phyloP scores from a whole-genome alignment of 1,139 yeast species.

The Kazachstania sp. region DNA sequence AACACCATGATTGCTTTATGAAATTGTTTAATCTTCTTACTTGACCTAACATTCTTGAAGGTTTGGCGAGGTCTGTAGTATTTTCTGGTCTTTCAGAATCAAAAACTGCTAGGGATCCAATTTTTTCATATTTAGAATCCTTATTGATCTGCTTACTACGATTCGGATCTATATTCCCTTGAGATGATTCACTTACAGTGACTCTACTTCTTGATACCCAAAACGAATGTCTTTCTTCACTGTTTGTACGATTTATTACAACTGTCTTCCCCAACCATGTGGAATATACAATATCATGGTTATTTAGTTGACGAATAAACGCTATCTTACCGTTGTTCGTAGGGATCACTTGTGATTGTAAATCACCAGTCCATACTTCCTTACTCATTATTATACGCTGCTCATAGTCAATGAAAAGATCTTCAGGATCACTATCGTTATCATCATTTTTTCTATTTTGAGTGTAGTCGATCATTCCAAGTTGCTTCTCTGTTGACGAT shows the following conservation, averaged over 20 bases:
- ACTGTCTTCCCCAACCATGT: conserved; percentile 22
- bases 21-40: conserved; percentile 14
- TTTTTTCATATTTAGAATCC: conserved; percentile 1
- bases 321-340: conserved; percentile 10
- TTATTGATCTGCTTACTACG: conserved; percentile 1
- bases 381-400: conserved; percentile 4
- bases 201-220: conserved; percentile 17
- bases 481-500: conserved; percentile 9
- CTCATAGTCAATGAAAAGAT: neutral
- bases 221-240: conserved; percentile 3
- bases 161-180: conserved; percentile 9
- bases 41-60: conserved; percentile 7
- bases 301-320: conserved; percentile 7
- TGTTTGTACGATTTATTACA: conserved; percentile 6
- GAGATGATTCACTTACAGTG: conserved; percentile 16
- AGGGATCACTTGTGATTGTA: neutral
- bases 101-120: conserved; percentile 3
- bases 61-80: neutral
- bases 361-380: neutral
- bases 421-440: neutral
- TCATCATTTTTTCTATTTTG: neutral
- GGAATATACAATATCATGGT: conserved; percentile 9
- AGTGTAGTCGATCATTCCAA: conserved; percentile 3
- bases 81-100: neutral
- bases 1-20: conserved; percentile 18